These are phyloP conservation scores for Rauvolfia tetraphylla DNA, from an alignment of 257 asterid genomes.

Conservation along the genomic window DNA sequence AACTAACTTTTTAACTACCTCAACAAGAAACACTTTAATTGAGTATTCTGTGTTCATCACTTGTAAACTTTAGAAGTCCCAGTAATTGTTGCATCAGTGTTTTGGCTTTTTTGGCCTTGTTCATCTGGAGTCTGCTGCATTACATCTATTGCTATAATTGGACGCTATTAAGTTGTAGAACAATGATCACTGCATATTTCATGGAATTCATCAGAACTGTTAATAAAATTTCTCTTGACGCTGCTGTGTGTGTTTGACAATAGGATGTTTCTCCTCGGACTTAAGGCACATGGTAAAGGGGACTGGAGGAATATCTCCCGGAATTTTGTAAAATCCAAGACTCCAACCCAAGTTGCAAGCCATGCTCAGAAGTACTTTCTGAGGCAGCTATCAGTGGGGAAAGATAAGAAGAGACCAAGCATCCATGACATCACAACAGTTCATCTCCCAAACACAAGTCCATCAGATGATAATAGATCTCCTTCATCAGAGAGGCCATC, in stretches of 20 bases:
- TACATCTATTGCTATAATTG: too few relatives aligned
- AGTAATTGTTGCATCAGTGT: background rate
- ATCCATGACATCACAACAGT: constrained; percentile 73
- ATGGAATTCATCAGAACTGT: background rate
- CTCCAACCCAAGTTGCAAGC: constrained; percentile 89
- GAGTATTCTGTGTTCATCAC: background rate
- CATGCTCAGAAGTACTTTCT: constrained; percentile 85
- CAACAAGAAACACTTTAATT: background rate
- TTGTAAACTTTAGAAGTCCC: background rate
- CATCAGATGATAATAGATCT: constrained; percentile 22
- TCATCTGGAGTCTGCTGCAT: background rate
- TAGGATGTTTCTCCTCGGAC: constrained; percentile 70
- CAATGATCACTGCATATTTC: background rate
- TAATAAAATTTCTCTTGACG: background rate
- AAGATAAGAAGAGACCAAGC: constrained; percentile 76
- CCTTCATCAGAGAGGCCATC: constrained; percentile 12
- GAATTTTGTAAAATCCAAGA: constrained; percentile 65
- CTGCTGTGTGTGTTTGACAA: background rate
- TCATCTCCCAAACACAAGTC: constrained; percentile 22
- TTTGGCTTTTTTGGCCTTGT: constrained; percentile 1
- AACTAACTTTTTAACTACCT: too few relatives aligned
- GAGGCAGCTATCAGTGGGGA: constrained; percentile 59
- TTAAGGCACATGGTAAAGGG: constrained; percentile 68
- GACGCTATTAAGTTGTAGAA: background rate
- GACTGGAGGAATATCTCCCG: constrained; percentile 80